phyloP scores from a whole-genome alignment of 140 eudicot species.

The Stevia rebaudiana region DNA sequence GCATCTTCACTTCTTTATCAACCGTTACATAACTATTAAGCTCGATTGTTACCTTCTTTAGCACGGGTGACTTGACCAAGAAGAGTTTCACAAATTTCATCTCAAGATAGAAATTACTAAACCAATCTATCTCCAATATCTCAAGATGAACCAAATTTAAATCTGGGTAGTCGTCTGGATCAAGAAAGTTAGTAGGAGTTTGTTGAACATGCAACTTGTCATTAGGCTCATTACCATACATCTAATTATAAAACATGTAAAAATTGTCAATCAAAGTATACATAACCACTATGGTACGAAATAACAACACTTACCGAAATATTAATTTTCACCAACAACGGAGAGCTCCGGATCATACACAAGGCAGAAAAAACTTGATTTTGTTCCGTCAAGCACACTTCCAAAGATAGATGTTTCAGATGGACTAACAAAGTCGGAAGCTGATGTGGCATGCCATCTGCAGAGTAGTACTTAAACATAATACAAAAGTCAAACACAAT shows the following conservation, averaged over 20 bases:
- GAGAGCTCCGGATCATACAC: background rate
- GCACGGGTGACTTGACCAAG: background rate
- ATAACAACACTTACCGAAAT: background rate
- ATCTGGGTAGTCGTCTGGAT: background rate
- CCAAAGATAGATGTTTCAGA: background rate
- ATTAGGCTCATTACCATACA: too few species aligned
- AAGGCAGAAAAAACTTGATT: background rate
- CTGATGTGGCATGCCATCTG: constrained; percentile 17
- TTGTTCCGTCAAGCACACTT: background rate
- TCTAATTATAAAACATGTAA: background rate
- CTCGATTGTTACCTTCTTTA: background rate
- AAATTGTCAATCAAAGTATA: background rate
- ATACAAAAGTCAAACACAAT: background rate
- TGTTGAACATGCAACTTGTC: background rate
- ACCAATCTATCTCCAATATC: background rate
- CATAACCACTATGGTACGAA: background rate
- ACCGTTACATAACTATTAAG: background rate
- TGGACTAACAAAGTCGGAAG: background rate
- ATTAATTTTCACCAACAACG: background rate
- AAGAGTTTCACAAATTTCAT: background rate
- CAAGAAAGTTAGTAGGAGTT: background rate
- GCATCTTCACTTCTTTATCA: background rate
- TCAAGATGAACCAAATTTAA: background rate
- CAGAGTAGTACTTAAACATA: constrained; percentile 11
- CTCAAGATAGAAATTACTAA: background rate